Percentiles rank a stretch among this genome's conserved stretches.
Evolutionary conservation across 495 filamentous ascomycete species (phyloP).

Genomic region (Talaromyces wortmannii): DNA sequence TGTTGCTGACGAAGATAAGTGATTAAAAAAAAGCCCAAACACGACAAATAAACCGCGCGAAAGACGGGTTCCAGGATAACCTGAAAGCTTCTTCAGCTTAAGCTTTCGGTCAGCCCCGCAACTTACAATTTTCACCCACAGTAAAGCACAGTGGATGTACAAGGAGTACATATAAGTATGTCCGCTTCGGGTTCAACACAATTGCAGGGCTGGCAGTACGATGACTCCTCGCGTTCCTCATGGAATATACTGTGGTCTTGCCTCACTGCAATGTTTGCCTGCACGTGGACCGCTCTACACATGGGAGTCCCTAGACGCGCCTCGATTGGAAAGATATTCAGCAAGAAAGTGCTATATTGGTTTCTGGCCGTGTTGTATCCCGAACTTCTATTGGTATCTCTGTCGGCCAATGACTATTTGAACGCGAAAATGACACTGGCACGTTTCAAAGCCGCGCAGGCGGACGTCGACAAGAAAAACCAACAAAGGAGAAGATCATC

Average conservation of each 20-base stretch:
- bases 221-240: conserved; percentile 8
- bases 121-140: too few relatives aligned
- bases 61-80: too few relatives aligned
- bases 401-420: conserved; percentile 1
- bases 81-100: too few relatives aligned
- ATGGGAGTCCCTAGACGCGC: neutral
- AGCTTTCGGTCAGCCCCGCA: too few relatives aligned
- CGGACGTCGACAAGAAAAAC: neutral
- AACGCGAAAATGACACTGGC: neutral
- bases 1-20: too few relatives aligned
- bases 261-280: conserved; percentile 13
- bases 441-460: conserved; percentile 4
- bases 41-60: too few relatives aligned
- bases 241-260: conserved; percentile 15
- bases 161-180: too few relatives aligned
- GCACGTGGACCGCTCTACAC: conserved; percentile 14
- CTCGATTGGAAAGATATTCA: neutral
- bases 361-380: conserved; percentile 5
- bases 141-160: too few relatives aligned
- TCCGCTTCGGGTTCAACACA: neutral
- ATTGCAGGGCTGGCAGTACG: conserved; percentile 10
- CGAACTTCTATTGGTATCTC: conserved; percentile 1
- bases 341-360: neutral
- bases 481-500: neutral
- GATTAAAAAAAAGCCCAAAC: too few relatives aligned